Base-by-base conservation (phyloP, 257 asterid genomes). In the Petunia axillaris region DNA sequence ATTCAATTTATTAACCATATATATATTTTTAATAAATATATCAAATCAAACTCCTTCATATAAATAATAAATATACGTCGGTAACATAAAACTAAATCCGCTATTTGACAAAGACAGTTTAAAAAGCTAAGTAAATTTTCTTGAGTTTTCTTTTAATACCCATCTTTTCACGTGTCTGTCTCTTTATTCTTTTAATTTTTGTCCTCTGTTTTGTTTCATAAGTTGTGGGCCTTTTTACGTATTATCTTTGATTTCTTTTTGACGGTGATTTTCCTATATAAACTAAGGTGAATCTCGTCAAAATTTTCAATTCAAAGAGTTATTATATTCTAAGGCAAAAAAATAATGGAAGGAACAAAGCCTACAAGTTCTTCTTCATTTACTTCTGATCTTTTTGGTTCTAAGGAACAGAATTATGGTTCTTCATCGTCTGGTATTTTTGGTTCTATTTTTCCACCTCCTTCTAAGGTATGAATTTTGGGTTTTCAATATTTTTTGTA, bases 371-470 rank as follows among this genome's bases (percentile, higher is more conserved):
- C 97, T 39, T 90, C 97, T 82, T 90, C 98, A 54, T 89, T 94
- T 58, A 87, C 96, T 82, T 75, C 97, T 93, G 98, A 93, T 84
- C 98, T 93, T 85, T 94, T 94, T 64, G 98, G 98, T 81, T 91
- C 90, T 0, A 91, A 91, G 79, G 91, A 90, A 13, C 25, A 25
- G 25, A 67, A 89, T 64, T 78, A 90, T 50, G 52, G 73, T 10
- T 78, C 90, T 64, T 81, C 96, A 2, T 81, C 97, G 78, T 81
- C 96, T 60, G 88, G 89, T 82, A 80, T 91, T 81, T 91, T 91
- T 53, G 86, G 87, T 10, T 87, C 98, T 2, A 90, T 94, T 75
- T 91, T 93, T 37, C 82, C 96, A 13, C 97, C 94, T 58, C 84
- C 95, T 36, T 50, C 87, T 8, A 88, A 88, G 98, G 98, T 93